These are phyloP conservation scores for Blastobotrys terrestris DNA, from an alignment of 805 yeast species.

Conservation along the genomic window DNA sequence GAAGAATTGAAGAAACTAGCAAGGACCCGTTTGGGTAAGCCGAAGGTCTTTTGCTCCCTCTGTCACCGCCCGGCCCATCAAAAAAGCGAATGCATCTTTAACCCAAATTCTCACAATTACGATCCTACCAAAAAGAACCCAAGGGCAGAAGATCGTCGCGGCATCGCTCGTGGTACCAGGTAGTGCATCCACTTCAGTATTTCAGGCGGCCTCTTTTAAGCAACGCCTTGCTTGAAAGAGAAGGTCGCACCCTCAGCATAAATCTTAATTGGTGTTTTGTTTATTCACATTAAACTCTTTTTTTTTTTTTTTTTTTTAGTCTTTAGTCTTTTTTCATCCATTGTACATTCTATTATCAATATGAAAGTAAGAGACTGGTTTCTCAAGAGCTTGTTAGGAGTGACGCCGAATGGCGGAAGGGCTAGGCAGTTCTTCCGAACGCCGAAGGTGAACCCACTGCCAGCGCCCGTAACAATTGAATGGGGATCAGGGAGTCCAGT, in stretches of 20 bases:
- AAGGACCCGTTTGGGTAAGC: constrained; percentile 1
- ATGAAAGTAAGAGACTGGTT: background rate
- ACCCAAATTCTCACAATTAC: constrained; percentile 3
- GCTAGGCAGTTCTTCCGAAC: background rate
- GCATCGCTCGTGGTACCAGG: background rate
- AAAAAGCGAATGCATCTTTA: constrained; percentile 2
- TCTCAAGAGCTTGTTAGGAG: background rate
- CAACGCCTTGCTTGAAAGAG: too few relatives aligned
- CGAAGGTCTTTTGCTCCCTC: constrained; percentile 2
- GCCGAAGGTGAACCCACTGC: constrained; percentile 16
- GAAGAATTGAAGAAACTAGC: background rate
- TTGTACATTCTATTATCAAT: background rate
- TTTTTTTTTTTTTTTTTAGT: too few relatives aligned
- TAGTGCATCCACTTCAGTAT: too few relatives aligned
- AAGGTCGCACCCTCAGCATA: too few relatives aligned
- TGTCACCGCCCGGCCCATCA: constrained; percentile 4
- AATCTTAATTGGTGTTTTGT: background rate
- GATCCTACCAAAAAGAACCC: constrained; percentile 4
- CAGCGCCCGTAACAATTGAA: constrained; percentile 16
- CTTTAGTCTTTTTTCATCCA: background rate
- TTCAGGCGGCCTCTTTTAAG: too few relatives aligned
- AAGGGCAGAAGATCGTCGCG: background rate
- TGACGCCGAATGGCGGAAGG: background rate
- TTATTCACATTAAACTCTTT: background rate
- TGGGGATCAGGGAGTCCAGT: constrained; percentile 12